phyloP scores from a whole-genome alignment of 2,329 filamentous ascomycete genomes.

The Parascedosporium putredinis region DNA sequence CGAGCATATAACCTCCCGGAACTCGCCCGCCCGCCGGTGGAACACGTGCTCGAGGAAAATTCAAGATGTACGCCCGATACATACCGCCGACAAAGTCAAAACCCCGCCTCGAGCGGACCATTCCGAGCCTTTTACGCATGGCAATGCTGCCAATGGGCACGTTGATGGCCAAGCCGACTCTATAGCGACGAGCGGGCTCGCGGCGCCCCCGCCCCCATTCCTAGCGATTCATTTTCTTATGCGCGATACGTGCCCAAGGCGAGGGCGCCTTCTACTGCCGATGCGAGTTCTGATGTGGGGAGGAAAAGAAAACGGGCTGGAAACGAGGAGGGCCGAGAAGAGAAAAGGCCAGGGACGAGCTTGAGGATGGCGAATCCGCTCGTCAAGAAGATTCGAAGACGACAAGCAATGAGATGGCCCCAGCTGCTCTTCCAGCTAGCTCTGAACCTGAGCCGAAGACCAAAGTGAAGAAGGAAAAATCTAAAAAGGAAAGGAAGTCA shows the following conservation, averaged over 20 bases:
- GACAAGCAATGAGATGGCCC: too few relatives aligned
- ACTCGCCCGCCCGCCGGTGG: too few relatives aligned
- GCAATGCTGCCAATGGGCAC: neutral
- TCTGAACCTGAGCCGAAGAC: conserved; percentile 12
- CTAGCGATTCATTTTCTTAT: conserved; percentile 17
- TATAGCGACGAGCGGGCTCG: neutral
- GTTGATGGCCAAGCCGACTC: neutral
- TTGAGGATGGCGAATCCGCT: conserved; percentile 16
- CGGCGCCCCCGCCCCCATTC: neutral
- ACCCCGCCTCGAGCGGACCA: neutral
- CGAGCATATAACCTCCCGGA: too few relatives aligned
- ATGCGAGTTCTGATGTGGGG: conserved; percentile 11
- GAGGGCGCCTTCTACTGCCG: conserved; percentile 13
- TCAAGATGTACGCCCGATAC: conserved; percentile 8
- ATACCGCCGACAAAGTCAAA: conserved; percentile 4
- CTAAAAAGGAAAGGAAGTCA: conserved; percentile 13
- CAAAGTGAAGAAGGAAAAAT: conserved; percentile 12
- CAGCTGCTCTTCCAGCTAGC: too few relatives aligned
- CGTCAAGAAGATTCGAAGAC: too few relatives aligned
- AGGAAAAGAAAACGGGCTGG: conserved; percentile 17
- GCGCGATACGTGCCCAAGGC: conserved; percentile 30
- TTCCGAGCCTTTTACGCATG: neutral
- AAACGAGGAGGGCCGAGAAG: conserved; percentile 11
- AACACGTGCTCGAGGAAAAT: neutral
- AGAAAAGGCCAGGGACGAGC: conserved; percentile 25